Base-by-base conservation (phyloP, 345 rosid species). In the Garcia nutans region DNA sequence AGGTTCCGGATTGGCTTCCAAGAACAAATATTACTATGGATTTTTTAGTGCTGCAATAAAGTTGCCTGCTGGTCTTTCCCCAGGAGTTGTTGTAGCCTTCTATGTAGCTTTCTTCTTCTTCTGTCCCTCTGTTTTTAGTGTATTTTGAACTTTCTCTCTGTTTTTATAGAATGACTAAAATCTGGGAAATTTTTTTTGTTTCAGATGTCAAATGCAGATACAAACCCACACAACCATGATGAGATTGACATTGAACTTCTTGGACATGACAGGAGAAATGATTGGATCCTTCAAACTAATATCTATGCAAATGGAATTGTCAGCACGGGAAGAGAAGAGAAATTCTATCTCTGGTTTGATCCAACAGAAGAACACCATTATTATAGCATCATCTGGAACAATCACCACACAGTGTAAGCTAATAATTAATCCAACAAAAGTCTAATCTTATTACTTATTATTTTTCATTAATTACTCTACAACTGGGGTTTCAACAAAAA, bases 11-110 rank as follows among this genome's bases (percentile, higher is more conserved):
- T 83, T 95, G 81, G 86, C 80, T 17, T 85, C 99, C 0, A 82
- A 65, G 77, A 85, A 79, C 80, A 84, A 74, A 62, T 93, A 84
- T 71, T 73, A 82, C 63, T 83, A 90, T 59, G 97, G 99, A 47
- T 95, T 95, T 84, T 95, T 95, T 82, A 91, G 97, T 80, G 90
- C 97, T 54, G 92, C 94, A 61, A 84, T 95, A 50, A 93, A 95
- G 78, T 85, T 95, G 79, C 97, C 99, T 0, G 85, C 92, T 33
- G 97, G 97, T 62, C 84, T 90, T 57, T 81, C 97, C 50, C 87
- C 97, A 24, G 99, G 99, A 49, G 99, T 95, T 68, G 99, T 95
- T 0, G 90, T 91, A 10, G 99, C 99, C 70, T 95, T 93, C 86
- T 95, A 95, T 76, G 99, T 91, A 87, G 82, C 17, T 65, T 50